These are phyloP conservation scores for Saccharomyces hybrid DNA, from an alignment of 1,139 yeast species.

Conservation along the genomic window DNA sequence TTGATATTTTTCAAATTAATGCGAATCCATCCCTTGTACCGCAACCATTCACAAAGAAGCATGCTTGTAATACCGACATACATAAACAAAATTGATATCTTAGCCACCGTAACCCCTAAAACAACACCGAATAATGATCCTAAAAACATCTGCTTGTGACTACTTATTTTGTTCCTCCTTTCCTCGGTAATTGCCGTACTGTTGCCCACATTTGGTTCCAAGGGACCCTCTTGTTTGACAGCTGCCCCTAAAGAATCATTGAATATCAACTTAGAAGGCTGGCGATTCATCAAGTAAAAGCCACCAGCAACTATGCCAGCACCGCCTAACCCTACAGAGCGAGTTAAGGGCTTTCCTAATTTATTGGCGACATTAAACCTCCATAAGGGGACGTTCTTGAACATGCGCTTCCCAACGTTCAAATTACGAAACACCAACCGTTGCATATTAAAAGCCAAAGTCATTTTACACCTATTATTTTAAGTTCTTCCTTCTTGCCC, in stretches of 20 bases:
- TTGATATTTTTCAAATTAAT: slow-evolving; percentile 12
- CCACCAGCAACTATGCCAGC: slow-evolving; percentile 2
- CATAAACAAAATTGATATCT: slow-evolving; percentile 15
- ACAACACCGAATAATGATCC: slow-evolving; percentile 22
- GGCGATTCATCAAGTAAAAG: background rate
- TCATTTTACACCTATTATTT: background rate
- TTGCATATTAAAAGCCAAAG: background rate
- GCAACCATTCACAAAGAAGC: slow-evolving; percentile 19
- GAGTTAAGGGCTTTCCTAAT: background rate
- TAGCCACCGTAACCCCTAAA: slow-evolving; percentile 18
- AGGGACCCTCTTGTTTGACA: background rate
- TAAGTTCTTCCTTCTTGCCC: background rate
- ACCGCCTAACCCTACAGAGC: slow-evolving; percentile 1
- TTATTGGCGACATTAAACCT: background rate
- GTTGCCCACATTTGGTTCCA: background rate
- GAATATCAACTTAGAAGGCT: slow-evolving; percentile 2
- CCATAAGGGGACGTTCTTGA: background rate
- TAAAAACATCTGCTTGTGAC: slow-evolving; percentile 18
- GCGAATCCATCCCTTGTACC: slow-evolving; percentile 12
- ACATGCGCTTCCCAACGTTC: background rate
- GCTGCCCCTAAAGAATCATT: slow-evolving; percentile 1
- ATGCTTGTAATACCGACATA: slow-evolving; percentile 15
- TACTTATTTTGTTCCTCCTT: slow-evolving; percentile 8
- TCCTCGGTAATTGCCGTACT: background rate
- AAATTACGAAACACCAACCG: background rate